Evolutionary conservation across 1,284 basidiomycete species (phyloP), one percentile per base, ranked within the genome.

Genomic region (Sphagnurus paluster): DNA sequence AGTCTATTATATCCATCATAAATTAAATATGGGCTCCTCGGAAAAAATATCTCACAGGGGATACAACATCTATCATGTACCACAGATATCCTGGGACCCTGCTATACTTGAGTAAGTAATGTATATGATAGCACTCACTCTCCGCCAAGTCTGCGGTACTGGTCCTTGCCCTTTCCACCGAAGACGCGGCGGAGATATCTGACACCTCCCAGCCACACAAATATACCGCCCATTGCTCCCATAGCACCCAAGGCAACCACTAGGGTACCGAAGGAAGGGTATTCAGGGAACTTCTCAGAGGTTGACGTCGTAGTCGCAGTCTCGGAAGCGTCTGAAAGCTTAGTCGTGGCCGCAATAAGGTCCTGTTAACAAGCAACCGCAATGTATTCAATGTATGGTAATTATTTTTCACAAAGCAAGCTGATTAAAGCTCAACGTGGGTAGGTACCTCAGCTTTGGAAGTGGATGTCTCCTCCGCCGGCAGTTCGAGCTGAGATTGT

Each of bases 381-480:
- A 48, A 62, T 75, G 80, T 78, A 81, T 81, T 79, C n/a, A n/a
- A n/a, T 66, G 71, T 67, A 75, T 66, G 63, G 65, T 45, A 60
- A 53, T 58, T 61, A 60, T 60, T 52, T 42, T 50, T 53, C 62
- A 72, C 58, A 70, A 60, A 56, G 59, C 57, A 61, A 68, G 72
- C 74, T 64, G 66, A 68, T 83, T 81, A 96, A 63, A 96, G 91
- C 82, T 97, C 93, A 80, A 80, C 84, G 62, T 83, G 91, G 62
- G 90, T 70, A 74, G 91, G 93, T 83, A 94, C 90, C 90, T 94
- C 75, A 29, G 41, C 42, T 32, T 50, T 16, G 25, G 49, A 40
- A 23, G 47, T 41, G 20, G 32, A 44, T 2, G 48, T 40, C 10
- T 40, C 37, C 24, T 52, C 39, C n/a, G 46, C 25, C 8, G 37